Base-by-base conservation (phyloP, 306 rosid species). In the Pachyrhizus erosus region DNA sequence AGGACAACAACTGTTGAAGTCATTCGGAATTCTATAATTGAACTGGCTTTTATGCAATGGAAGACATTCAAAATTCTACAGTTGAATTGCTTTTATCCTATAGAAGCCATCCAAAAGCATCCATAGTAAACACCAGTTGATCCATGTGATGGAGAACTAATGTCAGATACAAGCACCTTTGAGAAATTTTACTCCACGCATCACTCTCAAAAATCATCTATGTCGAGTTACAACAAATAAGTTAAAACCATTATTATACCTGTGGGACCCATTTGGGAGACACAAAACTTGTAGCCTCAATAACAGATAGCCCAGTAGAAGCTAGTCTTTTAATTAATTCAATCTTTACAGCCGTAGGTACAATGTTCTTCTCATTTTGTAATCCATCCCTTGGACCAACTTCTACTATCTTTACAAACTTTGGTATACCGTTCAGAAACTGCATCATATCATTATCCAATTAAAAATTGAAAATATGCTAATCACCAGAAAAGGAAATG, bases 341-440 rank as follows among this genome's bases (percentile, higher is more conserved):
- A 52, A 94, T 64, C 93, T 94, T 92, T 60, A 89, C 84, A 80
- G 85, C 60, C 6, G 97, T 84, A 55, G 98, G 89, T 29, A 94
- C 94, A 84, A 80, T 83, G 84, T 87, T 83, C 90, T 91, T 92
- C 89, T 94, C 98, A 84, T 94, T 94, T 78, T 94, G 98, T 13
- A 94, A 92, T 77, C 98, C 98, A 69, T 94, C 98, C 82, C 98
- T 94, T 80, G 97, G 97, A 82, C 98, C 98, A 83, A 92, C 98
- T 92, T 92, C 98, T 73, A 92, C 98, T 73, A 94, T 94, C 88
- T 94, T 94, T 61, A 92, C 97, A 88, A 82, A 91, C 78, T 87
- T 89, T 48, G 96, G 94, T 26, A 92, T 77, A 54, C 90, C 87
- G 55, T 68, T 85, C 84, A 88, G 86, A 88, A 86, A 83, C 98